phyloP scores from a whole-genome alignment of 1,284 basidiomycete species.

The Phellopilus nigrolimitatus region DNA sequence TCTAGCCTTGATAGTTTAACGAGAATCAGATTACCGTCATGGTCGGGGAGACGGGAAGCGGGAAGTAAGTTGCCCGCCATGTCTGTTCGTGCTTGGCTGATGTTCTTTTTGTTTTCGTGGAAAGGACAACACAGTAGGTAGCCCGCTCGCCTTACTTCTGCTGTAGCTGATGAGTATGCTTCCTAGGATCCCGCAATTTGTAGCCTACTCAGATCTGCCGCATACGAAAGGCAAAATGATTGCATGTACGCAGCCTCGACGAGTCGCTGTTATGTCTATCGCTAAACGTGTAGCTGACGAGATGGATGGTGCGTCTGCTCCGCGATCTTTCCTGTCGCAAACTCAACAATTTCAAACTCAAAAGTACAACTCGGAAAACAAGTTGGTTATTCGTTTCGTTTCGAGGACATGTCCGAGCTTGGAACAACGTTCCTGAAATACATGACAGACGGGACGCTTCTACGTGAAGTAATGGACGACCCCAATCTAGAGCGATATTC shows the following conservation, averaged over 20 bases:
- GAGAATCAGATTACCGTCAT: constrained; percentile 90
- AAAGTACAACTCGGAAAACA: constrained; percentile 86
- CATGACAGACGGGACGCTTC: constrained; percentile 99
- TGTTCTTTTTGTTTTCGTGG: neutral
- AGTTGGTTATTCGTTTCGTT: constrained; percentile 98
- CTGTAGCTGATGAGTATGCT: constrained; percentile 25
- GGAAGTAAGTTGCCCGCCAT: constrained; percentile 50
- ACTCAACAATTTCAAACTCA: constrained; percentile 3
- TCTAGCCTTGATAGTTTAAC: constrained; percentile 53
- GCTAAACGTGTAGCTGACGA: constrained; percentile 98
- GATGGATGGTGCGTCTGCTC: constrained; percentile 75
- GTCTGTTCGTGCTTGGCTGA: neutral
- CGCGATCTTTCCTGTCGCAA: neutral
- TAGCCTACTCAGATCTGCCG: constrained; percentile 89
- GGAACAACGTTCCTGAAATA: constrained; percentile 94
- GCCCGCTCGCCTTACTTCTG: constrained; percentile 17
- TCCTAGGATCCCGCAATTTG: constrained; percentile 88
- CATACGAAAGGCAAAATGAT: constrained; percentile 87
- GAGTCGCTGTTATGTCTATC: constrained; percentile 97
- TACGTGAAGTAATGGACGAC: constrained; percentile 98
- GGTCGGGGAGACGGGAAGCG: constrained; percentile 97
- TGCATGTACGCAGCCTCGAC: constrained; percentile 94
- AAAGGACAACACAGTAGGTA: constrained; percentile 79
- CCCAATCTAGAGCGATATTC: constrained; percentile 86
- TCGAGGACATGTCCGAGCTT: constrained; percentile 95